Conservation (phyloP, 306 rosid species). For the Bauhinia variegata region DNA sequence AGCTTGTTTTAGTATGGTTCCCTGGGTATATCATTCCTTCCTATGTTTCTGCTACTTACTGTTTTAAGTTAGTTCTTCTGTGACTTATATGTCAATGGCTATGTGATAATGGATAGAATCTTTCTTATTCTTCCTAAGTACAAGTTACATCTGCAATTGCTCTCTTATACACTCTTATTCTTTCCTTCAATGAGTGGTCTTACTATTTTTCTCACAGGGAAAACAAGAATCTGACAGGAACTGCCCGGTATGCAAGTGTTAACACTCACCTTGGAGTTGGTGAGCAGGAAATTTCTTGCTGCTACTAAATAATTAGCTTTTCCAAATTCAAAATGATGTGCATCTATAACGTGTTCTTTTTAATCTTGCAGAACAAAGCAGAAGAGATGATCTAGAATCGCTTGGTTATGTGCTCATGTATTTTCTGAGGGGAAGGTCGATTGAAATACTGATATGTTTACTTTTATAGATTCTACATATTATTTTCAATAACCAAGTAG, state of each 20-base stretch:
- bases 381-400: slow-evolving; percentile 99
- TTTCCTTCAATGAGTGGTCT: slow-evolving; percentile 10
- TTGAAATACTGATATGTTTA: slow-evolving; percentile 22
- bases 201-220: slow-evolving; percentile 58
- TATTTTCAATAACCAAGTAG: slow-evolving; percentile 31
- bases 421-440: slow-evolving; percentile 96
- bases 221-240: slow-evolving; percentile 99
- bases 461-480: slow-evolving; percentile 6
- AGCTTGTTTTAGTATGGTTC: slow-evolving; percentile 30
- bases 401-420: slow-evolving; percentile 98
- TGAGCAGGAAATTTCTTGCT: slow-evolving; percentile 44
- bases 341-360: slow-evolving; percentile 13
- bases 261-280: slow-evolving; percentile 99
- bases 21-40: background rate
- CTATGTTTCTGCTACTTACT: slow-evolving; percentile 2
- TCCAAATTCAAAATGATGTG: slow-evolving; percentile 2
- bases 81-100: slow-evolving; percentile 17
- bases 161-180: slow-evolving; percentile 13
- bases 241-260: slow-evolving; percentile 99
- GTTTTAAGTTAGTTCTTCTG: background rate
- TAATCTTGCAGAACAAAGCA: slow-evolving; percentile 88
- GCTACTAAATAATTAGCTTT: slow-evolving; percentile 26
- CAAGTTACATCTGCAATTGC: slow-evolving; percentile 16
- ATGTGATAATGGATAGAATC: background rate
- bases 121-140: background rate